Percentiles rank a stretch among this genome's conserved stretches.
phyloP scores from a whole-genome alignment of 2,329 filamentous ascomycete species.

The Trichoderma simmonsii region DNA sequence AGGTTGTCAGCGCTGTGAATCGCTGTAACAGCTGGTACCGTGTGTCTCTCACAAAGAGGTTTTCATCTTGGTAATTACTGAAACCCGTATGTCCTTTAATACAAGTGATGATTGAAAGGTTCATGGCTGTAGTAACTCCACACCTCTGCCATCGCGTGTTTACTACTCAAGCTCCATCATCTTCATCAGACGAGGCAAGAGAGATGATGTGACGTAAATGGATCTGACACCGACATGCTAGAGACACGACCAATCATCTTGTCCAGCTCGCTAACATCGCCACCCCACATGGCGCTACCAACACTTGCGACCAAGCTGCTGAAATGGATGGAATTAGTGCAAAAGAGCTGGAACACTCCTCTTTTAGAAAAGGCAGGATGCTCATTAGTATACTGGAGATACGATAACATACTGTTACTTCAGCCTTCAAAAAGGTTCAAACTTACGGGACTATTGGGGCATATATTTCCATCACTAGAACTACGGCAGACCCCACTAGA shows the following conservation, averaged over 20 bases:
- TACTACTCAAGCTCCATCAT: background rate
- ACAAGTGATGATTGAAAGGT: background rate
- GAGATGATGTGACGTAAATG: background rate
- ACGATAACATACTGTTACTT: rapidly evolving
- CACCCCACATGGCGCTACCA: background rate
- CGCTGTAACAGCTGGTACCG: background rate
- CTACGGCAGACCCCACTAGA: no score
- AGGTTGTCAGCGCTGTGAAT: no score
- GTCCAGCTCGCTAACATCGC: background rate
- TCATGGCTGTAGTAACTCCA: background rate
- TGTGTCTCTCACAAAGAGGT: background rate
- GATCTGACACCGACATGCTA: background rate
- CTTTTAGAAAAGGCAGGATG: background rate
- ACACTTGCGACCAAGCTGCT: background rate
- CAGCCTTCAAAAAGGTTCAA: no score
- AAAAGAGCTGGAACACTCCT: background rate
- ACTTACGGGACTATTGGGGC: no score
- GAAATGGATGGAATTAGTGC: background rate
- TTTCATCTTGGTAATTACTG: background rate
- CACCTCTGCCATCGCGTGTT: no score
- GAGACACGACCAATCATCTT: background rate
- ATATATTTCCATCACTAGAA: no score
- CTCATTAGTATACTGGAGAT: background rate
- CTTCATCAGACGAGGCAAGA: background rate
- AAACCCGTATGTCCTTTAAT: background rate